These are phyloP conservation scores for Histomonas meleagridis DNA, from an alignment of 208 protist genomes.

Conservation along the genomic window DNA sequence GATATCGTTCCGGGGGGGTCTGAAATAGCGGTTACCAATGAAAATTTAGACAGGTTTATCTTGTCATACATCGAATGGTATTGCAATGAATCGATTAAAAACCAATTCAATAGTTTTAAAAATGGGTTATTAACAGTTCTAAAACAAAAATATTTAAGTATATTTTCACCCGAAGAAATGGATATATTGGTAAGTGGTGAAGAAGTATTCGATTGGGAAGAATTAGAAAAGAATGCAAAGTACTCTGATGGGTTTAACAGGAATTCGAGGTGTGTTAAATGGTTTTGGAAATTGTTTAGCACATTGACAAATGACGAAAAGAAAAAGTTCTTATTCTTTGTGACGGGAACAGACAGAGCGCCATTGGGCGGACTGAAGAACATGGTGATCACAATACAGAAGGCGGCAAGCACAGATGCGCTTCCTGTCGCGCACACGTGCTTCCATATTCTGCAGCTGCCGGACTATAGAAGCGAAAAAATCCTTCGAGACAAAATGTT, in stretches of 20 bases:
- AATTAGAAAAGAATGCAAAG: background rate
- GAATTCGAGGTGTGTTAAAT: conserved; percentile 39
- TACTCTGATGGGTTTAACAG: conserved; percentile 54
- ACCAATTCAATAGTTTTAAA: conserved; percentile 49
- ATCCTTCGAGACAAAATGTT: conserved; percentile 56
- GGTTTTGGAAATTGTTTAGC: conserved; percentile 57
- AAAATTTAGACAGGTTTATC: conserved; percentile 47
- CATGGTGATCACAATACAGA: background rate
- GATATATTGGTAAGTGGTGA: background rate
- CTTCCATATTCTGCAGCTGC: conserved; percentile 67
- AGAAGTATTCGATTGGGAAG: background rate
- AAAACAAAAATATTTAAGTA: background rate
- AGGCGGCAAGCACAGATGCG: conserved; percentile 37
- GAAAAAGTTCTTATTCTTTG: conserved; percentile 55
- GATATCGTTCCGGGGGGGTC: conserved; percentile 41
- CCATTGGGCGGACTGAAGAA: background rate
- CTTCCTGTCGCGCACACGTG: conserved; percentile 69
- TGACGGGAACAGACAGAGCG: conserved; percentile 47
- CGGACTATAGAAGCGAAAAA: conserved; percentile 60
- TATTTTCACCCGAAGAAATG: background rate
- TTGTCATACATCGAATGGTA: conserved; percentile 37
- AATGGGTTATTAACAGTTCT: background rate
- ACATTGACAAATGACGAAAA: conserved; percentile 49
- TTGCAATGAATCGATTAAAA: conserved; percentile 45
- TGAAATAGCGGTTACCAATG: conserved; percentile 44